Conservation (phyloP, 1,284 basidiomycete genomes). For the Ustilago cynodontis region DNA sequence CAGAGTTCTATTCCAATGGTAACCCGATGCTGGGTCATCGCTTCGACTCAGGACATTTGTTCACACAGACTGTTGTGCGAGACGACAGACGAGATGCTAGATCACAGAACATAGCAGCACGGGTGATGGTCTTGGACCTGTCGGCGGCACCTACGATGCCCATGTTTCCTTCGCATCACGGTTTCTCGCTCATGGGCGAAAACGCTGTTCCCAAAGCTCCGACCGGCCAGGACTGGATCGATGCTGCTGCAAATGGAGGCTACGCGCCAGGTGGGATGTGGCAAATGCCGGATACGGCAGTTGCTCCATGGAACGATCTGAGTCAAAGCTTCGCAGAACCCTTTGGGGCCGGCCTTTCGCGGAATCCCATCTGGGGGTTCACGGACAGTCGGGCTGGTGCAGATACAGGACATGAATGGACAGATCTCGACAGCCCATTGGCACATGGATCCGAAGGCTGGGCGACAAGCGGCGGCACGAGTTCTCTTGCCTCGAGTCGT, state of each 20-base stretch:
- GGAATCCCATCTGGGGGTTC: slow-evolving; percentile 26
- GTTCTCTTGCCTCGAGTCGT: slow-evolving; percentile 16
- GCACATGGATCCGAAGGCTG: background rate
- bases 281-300: background rate
- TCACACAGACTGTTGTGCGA: background rate
- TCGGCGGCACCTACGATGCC: background rate
- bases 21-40: background rate
- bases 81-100: background rate
- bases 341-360: background rate
- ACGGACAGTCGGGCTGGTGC: background rate
- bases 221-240: background rate
- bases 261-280: background rate
- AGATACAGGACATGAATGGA: background rate
- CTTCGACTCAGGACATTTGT: too few relatives aligned
- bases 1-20: background rate
- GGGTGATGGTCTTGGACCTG: slow-evolving; percentile 10
- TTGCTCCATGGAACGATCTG: background rate
- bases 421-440: background rate
- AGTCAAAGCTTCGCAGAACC: background rate
- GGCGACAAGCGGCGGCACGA: slow-evolving; percentile 5
- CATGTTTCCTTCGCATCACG: background rate
- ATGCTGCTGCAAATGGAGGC: background rate
- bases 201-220: background rate
- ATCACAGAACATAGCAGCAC: slow-evolving; percentile 2
- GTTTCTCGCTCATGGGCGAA: background rate